Evolutionary conservation across 164 flowering plant species (phyloP), one percentile per base, ranked within the genome.

Genomic region (Aristolochia fimbriata): DNA sequence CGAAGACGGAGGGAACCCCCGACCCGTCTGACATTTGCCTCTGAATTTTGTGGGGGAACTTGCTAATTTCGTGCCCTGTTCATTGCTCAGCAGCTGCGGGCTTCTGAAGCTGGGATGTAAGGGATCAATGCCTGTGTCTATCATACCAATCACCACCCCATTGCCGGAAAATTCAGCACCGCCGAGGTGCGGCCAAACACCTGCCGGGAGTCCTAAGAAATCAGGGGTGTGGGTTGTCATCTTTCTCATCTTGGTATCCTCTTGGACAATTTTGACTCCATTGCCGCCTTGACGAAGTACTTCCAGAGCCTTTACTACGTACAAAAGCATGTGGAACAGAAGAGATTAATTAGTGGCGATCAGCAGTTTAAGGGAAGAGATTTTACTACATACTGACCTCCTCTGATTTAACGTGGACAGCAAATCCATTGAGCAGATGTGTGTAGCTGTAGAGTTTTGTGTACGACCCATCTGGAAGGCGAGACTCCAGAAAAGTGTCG

Each of bases 111-210:
- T 82, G 17, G 83, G 82, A 70, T 82, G 86, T 49, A 43, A 37
- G 14, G 83, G 86, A 63, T 82, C 73, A 41, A 80, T 75, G 63
- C 83, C 83, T 9, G 83, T 80, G 74, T 80, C 86, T 62, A 82
- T 73, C 54, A 80, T 50, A 27, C 82, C 86, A 46, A 80, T 78
- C 56, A 79, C 81, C 6, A 82, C 73, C 13, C 83, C 83, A 17
- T 76, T 71, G 15, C 86, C 86, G 3, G 82, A 65, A 62, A 6
- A 64, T 41, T 23, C 50, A 15, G 80, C 71, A 31, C 83, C 83
- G 24, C 83, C 86, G 13, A 76, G 27, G 2, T 22, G 54, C 56
- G 79, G 79, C 82, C 86, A 82, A 30, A 78, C 80, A 49, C 73
- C 74, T 20, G 37, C 14, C 15, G 81, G 78, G 58, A 82, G 68